Base-by-base conservation (phyloP, 2,329 filamentous ascomycete genomes). In the Fusarium hostae region DNA sequence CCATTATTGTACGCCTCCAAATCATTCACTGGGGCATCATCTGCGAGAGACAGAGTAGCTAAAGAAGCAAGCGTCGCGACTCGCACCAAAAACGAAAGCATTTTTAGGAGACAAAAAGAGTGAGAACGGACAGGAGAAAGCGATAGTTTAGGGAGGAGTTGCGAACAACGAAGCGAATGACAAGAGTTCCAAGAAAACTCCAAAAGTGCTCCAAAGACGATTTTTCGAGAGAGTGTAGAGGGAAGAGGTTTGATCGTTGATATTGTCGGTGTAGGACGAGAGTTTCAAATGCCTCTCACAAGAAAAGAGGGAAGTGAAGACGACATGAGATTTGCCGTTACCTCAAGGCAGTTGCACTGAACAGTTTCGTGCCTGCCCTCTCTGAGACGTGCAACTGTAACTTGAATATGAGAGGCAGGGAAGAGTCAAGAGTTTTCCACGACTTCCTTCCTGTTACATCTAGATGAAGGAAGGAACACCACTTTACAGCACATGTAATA, bases 151-250 rank as follows among this genome's bases (percentile, higher is more conserved):
- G 35, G 24, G 22, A 54, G 16, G 20, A 58, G 67, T 39, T 40
- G 43, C 40, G 47, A 32, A 34, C 48, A 62, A 50, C 37, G 39
- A 55, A 61, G 34, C 20, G 48, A 64, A 64, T 32, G 59, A 63
- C 12, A 60, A 52, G 50, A 65, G 70, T 61, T 66, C 70, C 70
- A 73, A 73, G 63, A 73, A 73, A 51, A 58, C 59, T 57, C 70
- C 71, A 73, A 73, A 73, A 73, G 52, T 44, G 59, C 54, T 41
- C 44, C 58, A 71, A 59, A 55, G 44, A 28, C 24, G 48, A 13
- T 24, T 28, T 61, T 55, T 57, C 34, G 64, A 57, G 56, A 35
- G 40, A 48, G 32, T 20, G 55, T 30, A 40, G 40, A 62, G 47
- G 41, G 34, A 59, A 71, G 58, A 54, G 54, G 15, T 39, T 47